Percentiles rank a stretch among this genome's conserved stretches.
Evolutionary conservation across 2,329 filamentous ascomycete species (phyloP).

Genomic region (Pseudogymnoascus sp.): DNA sequence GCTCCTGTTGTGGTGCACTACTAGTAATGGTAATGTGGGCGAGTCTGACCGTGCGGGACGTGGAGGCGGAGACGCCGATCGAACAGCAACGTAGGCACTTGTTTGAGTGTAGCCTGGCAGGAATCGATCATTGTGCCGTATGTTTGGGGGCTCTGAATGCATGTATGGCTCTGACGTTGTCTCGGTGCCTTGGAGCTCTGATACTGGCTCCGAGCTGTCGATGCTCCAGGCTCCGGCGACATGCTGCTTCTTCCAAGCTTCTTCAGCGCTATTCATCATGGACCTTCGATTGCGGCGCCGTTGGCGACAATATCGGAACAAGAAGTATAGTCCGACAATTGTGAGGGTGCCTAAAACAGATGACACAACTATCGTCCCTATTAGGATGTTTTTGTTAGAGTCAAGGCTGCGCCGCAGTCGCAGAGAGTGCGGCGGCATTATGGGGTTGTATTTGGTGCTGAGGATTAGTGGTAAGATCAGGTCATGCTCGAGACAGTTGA

Average conservation of each 20-base stretch:
- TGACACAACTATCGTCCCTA: background rate
- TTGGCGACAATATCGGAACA: background rate
- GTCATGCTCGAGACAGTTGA: background rate
- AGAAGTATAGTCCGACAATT: background rate
- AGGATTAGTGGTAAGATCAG: background rate
- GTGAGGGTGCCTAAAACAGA: background rate
- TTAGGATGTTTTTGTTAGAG: background rate
- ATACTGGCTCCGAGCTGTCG: background rate
- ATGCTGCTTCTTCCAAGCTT: background rate
- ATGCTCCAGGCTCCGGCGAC: background rate
- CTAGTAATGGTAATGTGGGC: background rate
- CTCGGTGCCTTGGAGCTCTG: background rate
- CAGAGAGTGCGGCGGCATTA: background rate
- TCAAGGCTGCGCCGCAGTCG: background rate
- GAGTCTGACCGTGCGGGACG: background rate
- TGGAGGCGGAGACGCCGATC: background rate
- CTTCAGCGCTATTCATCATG: background rate
- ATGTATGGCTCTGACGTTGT: background rate
- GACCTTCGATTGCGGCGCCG: background rate
- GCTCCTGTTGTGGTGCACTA: background rate
- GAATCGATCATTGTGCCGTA: background rate
- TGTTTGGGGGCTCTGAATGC: background rate
- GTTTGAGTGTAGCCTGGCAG: background rate
- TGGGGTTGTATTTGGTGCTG: background rate
- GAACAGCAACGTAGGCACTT: background rate